Percentiles rank a stretch among this genome's conserved stretches.
Conservation (phyloP, 352 stramenopile species). For the Globisporangium yorkense region DNA sequence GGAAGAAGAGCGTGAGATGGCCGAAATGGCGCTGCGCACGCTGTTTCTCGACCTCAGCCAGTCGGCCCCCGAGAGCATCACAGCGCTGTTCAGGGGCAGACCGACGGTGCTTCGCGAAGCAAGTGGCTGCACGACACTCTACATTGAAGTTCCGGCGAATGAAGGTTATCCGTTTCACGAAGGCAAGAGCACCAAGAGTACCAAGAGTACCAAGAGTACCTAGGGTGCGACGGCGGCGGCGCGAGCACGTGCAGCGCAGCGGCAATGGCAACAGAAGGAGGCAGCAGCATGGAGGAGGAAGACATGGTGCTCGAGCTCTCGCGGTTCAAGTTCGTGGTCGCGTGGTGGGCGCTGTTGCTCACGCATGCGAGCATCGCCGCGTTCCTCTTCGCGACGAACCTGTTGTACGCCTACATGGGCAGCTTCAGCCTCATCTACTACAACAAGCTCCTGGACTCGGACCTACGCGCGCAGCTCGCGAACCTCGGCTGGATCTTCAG, state of each 20-base stretch:
- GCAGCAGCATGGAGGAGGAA: not conserved
- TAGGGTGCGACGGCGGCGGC: too few species aligned
- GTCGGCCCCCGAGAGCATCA: not conserved
- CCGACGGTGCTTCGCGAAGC: constrained; percentile 6
- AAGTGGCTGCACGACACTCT: constrained; percentile 8
- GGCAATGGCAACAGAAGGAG: not conserved
- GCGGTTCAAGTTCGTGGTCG: constrained; percentile 11
- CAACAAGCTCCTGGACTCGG: constrained; percentile 36
- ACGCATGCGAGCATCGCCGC: constrained; percentile 17
- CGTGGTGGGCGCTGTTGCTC: constrained; percentile 24
- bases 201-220: too few species aligned
- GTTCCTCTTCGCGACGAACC: constrained; percentile 23
- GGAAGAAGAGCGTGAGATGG: constrained; percentile 11
- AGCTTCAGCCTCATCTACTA: constrained; percentile 30
- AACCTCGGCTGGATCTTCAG: constrained; percentile 23
- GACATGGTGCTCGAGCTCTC: constrained; percentile 17
- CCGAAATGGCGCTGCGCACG: constrained; percentile 33
- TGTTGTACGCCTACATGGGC: constrained; percentile 24
- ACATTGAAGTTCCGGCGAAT: too few species aligned
- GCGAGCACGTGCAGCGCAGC: not conserved
- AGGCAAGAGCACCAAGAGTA: not conserved
- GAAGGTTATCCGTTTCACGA: too few species aligned
- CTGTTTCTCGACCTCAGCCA: constrained; percentile 44
- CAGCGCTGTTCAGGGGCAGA: not conserved
- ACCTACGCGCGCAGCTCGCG: constrained; percentile 17